Evolutionary conservation across 306 rosid species (phyloP).

Genomic region (Vigna angularis): DNA sequence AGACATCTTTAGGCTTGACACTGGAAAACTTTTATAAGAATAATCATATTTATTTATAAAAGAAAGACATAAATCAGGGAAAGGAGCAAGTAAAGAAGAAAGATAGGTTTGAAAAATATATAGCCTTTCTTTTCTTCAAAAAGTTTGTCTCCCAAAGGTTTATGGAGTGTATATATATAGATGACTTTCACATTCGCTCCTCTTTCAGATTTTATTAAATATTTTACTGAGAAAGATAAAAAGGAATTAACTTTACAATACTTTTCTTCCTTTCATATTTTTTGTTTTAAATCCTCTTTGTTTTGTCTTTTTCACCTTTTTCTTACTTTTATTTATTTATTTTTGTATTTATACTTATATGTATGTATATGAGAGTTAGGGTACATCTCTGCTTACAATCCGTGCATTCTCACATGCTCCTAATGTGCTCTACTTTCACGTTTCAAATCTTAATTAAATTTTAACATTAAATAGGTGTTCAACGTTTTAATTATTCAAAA

Average conservation of each 20-base stretch:
- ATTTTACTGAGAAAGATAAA: not conserved
- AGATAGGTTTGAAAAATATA: not conserved
- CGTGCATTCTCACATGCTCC: not conserved
- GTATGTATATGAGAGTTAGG: too few species aligned
- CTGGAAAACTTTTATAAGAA: not conserved
- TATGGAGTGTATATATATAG: not conserved
- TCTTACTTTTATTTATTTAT: not conserved
- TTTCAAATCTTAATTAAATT: not conserved
- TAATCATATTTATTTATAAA: not conserved
- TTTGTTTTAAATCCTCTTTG: not conserved
- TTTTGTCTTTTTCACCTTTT: conserved; percentile 7
- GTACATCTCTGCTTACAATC: not conserved
- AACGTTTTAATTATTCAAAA: not conserved
- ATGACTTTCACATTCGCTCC: not conserved
- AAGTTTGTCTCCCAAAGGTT: conserved; percentile 2
- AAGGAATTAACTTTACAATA: not conserved
- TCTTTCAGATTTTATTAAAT: not conserved
- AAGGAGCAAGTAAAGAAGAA: not conserved
- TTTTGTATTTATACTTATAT: too few species aligned
- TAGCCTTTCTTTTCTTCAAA: not conserved
- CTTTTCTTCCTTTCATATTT: conserved; percentile 33
- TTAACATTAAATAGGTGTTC: not conserved
- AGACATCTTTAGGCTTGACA: not conserved
- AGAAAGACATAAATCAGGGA: not conserved
- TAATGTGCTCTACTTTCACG: not conserved